phyloP scores from a whole-genome alignment of 2,329 filamentous ascomycete genomes.

The Juglanconis oblonga region DNA sequence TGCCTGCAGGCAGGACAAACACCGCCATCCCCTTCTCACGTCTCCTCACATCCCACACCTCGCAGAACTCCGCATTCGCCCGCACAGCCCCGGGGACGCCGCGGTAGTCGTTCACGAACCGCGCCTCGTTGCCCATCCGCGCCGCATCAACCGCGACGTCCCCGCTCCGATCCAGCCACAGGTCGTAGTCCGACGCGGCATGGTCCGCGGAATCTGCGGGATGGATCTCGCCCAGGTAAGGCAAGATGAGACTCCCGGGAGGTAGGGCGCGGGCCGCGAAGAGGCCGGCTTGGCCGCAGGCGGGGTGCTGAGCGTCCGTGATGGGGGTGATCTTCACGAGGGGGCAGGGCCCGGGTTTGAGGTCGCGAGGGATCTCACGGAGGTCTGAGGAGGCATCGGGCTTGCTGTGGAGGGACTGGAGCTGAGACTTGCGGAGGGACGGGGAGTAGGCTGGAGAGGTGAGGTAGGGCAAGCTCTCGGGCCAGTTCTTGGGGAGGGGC shows the following conservation, averaged over 20 bases:
- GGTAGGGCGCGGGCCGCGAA: slow-evolving; percentile 54
- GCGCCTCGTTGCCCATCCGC: slow-evolving; percentile 57
- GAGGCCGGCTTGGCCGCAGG: slow-evolving; percentile 56
- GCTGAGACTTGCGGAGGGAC: slow-evolving; percentile 41
- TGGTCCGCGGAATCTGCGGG: slow-evolving; percentile 33
- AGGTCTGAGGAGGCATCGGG: slow-evolving; percentile 25
- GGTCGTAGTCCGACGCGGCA: slow-evolving; percentile 58
- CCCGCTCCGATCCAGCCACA: slow-evolving; percentile 57
- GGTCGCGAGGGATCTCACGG: slow-evolving; percentile 31
- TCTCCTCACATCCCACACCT: slow-evolving; percentile 52
- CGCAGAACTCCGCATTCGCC: slow-evolving; percentile 58
- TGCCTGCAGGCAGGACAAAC: slow-evolving; percentile 48
- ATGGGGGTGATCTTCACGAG: slow-evolving; percentile 55
- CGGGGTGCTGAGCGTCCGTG: slow-evolving; percentile 49
- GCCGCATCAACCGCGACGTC: slow-evolving; percentile 61
- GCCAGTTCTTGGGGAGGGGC: slow-evolving; percentile 56
- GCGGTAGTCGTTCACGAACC: slow-evolving; percentile 66
- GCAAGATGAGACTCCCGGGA: slow-evolving; percentile 56
- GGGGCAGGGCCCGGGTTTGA: slow-evolving; percentile 42
- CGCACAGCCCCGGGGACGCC: slow-evolving; percentile 44
- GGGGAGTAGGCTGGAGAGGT: slow-evolving; percentile 45
- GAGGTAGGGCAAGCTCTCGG: slow-evolving; percentile 50
- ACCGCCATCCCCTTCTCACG: slow-evolving; percentile 56
- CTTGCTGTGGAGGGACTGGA: slow-evolving; percentile 34
- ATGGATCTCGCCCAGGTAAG: slow-evolving; percentile 61